Evolutionary conservation across 768 basidiomycete genomes (phyloP), one percentile per base, ranked within the genome.

Genomic region (Tubosaeta sp.): DNA sequence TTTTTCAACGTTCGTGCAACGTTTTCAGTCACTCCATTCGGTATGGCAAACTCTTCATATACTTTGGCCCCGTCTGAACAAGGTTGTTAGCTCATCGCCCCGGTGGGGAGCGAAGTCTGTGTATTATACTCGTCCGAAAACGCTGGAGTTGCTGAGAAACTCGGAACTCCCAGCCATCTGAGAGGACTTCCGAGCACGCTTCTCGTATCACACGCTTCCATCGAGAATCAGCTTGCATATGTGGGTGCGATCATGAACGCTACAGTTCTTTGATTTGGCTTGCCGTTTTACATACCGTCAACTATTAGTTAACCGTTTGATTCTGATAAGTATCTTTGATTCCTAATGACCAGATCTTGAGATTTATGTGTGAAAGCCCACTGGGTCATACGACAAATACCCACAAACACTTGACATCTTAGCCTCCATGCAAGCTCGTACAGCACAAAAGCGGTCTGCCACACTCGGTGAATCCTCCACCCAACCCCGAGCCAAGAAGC

Each of bases 151-250:
- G 66, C 71, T 17, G 75, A 81, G 53, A 74, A 75, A 47, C 69
- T 87, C 26, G 80, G 78, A 50, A 66, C 83, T 1, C 77, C 81
- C 0, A 32, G 53, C 1, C 57, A 75, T 17, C 72, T 85, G 6
- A 66, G 76, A 37, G 76, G 75, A 22, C 66, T 73, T 16, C 64
- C 73, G 8, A 71, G 66, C 16, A 74, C 72, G 43, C 65, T 84
- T 17, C 62, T 87, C n/a, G 74, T 84, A 32, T 70, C 78, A 14
- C 75, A 76, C 51, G 79, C 86, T 5, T 67, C 68, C n/a, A 79
- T 88, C 43, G 80, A 80, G 57, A 76, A 86, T 56, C 73, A 76
- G 44, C 74, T 75, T n/a, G 80, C 72, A 1, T 88, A 86, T 68
- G 79, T 79, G 25, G 74, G 81, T 44, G 78, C 78, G 31, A 72